Base-by-base conservation (phyloP, 495 filamentous ascomycete species). In the Choiromyces venosus region DNA sequence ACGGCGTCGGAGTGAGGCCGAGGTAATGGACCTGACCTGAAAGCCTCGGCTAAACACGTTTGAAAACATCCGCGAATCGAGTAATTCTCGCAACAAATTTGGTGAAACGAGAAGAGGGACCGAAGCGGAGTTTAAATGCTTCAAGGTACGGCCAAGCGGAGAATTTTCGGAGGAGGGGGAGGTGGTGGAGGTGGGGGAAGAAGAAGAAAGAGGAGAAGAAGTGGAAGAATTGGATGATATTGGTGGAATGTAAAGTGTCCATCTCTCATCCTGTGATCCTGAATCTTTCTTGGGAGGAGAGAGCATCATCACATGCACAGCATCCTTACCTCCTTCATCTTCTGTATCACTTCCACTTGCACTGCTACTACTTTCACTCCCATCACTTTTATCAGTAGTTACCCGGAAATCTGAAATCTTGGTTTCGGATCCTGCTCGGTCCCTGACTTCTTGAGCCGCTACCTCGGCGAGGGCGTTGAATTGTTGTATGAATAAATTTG, bases 41-140 rank as follows among this genome's bases (percentile, higher is more conserved):
- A 69, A 75, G 68, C 79, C 79, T 80, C 79, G 79, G 79, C 72
- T 80, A 80, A 80, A 70, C 65, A 71, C 74, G 67, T 69, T 80
- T 67, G 78, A 80, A 68, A 77, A 71, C 79, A 80, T 80, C 68
- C 79, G 78, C 66, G 66, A 37, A 40, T 25, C 61, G 37, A 61
- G 52, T 33, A 61, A 61, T 33, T 61, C 52, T 33, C 52, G 52
- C 52, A 33, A 14, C 25, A 61, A 16, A 61, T 29, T 61, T 33
- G 52, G 52, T 16, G 52, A 61, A 61, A 33, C 52, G 12, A 61
- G 52, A 5, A 61, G 52, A 61, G 52, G 52, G 25, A 61, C 52
- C 52, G 52, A 61, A 61, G 52, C 52, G 25, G 52, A 61, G 52
- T 61, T 61, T 61, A 61, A 61, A 61, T 33, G 52, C 52, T 33